phyloP scores from a whole-genome alignment of 208 protist genomes.

The Leishmania tarentolae region DNA sequence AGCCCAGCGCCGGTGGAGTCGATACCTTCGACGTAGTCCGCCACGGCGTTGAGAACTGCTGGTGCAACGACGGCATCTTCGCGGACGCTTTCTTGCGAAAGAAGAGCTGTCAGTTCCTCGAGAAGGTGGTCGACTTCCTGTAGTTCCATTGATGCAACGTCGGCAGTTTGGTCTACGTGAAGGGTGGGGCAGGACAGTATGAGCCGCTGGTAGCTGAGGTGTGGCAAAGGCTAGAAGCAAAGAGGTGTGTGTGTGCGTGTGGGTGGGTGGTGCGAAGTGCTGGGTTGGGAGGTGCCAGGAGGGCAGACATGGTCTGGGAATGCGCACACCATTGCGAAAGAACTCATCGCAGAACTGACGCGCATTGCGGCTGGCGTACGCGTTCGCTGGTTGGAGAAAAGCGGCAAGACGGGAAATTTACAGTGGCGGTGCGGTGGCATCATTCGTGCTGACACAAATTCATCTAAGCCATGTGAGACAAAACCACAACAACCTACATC shows the following conservation, averaged over 20 bases:
- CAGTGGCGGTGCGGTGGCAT: not conserved
- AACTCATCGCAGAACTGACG: not conserved
- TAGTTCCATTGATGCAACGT: conserved; percentile 10
- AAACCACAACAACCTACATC: not conserved
- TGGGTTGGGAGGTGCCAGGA: not conserved
- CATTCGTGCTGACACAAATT: not conserved
- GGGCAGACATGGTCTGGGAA: not conserved
- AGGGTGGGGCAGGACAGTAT: not conserved
- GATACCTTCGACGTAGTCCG: conserved; percentile 32
- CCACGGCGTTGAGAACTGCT: conserved; percentile 22
- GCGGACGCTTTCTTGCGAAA: not conserved
- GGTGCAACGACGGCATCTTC: conserved; percentile 12
- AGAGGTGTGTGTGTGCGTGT: not conserved
- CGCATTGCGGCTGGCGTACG: not conserved
- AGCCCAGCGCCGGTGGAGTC: conserved; percentile 23
- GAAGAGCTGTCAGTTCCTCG: conserved; percentile 8
- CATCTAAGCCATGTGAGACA: not conserved
- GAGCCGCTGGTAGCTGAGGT: not conserved
- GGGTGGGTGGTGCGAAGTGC: not conserved
- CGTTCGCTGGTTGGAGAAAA: not conserved
- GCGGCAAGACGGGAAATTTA: not conserved
- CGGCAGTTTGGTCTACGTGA: not conserved
- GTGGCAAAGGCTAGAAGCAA: not conserved
- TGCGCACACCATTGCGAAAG: not conserved
- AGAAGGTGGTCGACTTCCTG: conserved; percentile 15